phyloP scores from a whole-genome alignment of 805 yeast genomes.

The Torulaspora delbrueckii region DNA sequence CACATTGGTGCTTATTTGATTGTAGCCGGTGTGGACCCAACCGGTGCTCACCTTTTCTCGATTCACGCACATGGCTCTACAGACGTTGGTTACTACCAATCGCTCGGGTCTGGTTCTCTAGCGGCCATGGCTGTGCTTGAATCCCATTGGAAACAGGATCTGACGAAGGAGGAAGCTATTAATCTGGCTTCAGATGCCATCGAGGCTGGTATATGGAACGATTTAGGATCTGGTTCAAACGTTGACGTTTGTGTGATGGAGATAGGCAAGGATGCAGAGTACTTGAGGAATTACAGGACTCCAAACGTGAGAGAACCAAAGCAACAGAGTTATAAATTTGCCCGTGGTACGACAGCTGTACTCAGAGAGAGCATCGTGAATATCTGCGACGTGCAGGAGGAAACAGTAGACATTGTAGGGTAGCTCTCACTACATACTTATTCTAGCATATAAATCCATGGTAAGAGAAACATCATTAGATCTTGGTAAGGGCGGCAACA shows the following conservation, averaged over 20 bases:
- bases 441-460: slow-evolving; percentile 3
- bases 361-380: slow-evolving; percentile 62
- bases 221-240: slow-evolving; percentile 96
- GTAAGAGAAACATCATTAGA: background rate
- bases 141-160: slow-evolving; percentile 72
- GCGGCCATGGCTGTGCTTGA: slow-evolving; percentile 99
- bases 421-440: slow-evolving; percentile 11
- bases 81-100: slow-evolving; percentile 88
- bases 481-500: slow-evolving; percentile 44
- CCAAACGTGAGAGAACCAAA: slow-evolving; percentile 86
- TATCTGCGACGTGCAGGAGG: slow-evolving; percentile 65
- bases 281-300: slow-evolving; percentile 79
- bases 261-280: slow-evolving; percentile 77
- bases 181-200: slow-evolving; percentile 87
- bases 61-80: slow-evolving; percentile 98
- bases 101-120: slow-evolving; percentile 93
- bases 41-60: slow-evolving; percentile 88
- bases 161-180: slow-evolving; percentile 87
- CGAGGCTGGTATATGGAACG: slow-evolving; percentile 98
- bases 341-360: slow-evolving; percentile 91
- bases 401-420: slow-evolving; percentile 40
- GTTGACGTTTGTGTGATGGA: slow-evolving; percentile 98
- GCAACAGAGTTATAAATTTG: slow-evolving; percentile 76
- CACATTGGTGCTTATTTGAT: slow-evolving; percentile 95
- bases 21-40: slow-evolving; percentile 97